phyloP scores from a whole-genome alignment of 306 rosid species.

The Dalbergia cultrata region DNA sequence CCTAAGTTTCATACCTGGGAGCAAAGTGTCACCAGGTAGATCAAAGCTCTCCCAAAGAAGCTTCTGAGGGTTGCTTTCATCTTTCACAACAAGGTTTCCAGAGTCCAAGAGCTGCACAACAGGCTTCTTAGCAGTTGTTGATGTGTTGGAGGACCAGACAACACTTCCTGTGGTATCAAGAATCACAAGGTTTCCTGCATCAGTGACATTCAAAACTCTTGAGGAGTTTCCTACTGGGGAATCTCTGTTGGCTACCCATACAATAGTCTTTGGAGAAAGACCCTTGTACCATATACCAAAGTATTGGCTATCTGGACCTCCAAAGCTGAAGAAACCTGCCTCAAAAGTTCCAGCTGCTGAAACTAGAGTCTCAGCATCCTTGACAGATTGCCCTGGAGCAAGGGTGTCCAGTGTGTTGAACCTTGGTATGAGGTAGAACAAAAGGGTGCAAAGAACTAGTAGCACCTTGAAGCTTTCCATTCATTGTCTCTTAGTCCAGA shows the following conservation, averaged over 20 bases:
- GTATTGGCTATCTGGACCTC: constrained; percentile 33
- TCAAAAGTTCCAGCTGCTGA: constrained; percentile 40
- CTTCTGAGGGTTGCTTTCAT: constrained; percentile 13
- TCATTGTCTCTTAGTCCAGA: constrained; percentile 20
- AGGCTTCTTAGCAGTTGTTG: constrained; percentile 37
- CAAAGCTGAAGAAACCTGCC: constrained; percentile 50
- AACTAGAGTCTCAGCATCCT: constrained; percentile 39
- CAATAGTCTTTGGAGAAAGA: constrained; percentile 44
- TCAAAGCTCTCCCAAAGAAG: constrained; percentile 60
- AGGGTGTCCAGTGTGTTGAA: constrained; percentile 29
- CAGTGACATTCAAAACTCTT: constrained; percentile 43
- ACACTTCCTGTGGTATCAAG: constrained; percentile 5
- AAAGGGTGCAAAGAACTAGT: constrained; percentile 11
- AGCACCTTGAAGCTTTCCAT: constrained; percentile 46
- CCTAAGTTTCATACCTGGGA: constrained; percentile 39
- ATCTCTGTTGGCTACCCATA: constrained; percentile 53
- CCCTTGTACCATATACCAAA: constrained; percentile 52
- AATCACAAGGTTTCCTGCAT: constrained; percentile 38
- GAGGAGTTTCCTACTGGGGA: constrained; percentile 33
- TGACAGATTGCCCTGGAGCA: constrained; percentile 38
- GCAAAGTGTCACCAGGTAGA: constrained; percentile 45
- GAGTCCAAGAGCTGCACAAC: constrained; percentile 48
- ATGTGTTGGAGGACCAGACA: constrained; percentile 41
- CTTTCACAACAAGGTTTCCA: constrained; percentile 55
- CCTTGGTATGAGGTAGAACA: constrained; percentile 34